phyloP scores from a whole-genome alignment of 441 rosid species.

The Pelargonium citronellum region DNA sequence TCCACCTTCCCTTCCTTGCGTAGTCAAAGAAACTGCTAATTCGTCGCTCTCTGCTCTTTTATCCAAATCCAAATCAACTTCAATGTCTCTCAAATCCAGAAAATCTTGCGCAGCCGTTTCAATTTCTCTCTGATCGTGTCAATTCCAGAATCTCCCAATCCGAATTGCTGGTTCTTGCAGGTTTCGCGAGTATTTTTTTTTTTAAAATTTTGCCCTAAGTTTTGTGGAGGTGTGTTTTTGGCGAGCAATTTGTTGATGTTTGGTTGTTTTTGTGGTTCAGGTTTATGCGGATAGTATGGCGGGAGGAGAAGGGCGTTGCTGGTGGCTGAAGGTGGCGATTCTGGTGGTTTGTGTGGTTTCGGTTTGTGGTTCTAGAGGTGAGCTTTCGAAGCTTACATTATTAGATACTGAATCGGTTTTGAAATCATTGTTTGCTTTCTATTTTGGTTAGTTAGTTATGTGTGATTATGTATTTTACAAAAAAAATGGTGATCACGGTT shows the following conservation, averaged over 20 bases:
- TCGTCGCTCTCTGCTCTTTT: too few species aligned
- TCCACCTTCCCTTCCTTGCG: too few species aligned
- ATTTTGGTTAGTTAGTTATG: not conserved
- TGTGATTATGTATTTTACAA: too few species aligned
- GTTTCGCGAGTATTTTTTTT: not conserved
- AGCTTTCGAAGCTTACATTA: not conserved
- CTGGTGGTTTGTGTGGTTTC: not conserved
- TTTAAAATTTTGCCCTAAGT: not conserved
- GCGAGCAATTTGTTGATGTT: not conserved
- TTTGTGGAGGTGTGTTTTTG: not conserved
- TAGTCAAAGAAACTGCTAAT: too few species aligned
- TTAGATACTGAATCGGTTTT: not conserved
- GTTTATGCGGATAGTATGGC: not conserved
- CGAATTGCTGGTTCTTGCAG: not conserved
- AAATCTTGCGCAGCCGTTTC: not conserved
- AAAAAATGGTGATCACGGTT: too few species aligned
- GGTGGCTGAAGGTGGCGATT: not conserved
- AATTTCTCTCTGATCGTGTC: not conserved
- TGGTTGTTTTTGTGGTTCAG: not conserved
- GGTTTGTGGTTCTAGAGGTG: not conserved
- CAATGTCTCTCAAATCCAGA: too few species aligned
- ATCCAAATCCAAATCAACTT: too few species aligned
- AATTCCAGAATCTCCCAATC: not conserved
- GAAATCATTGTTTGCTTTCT: not conserved
- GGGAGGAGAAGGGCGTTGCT: constrained; percentile 2